Evolutionary conservation across 2,329 filamentous ascomycete genomes (phyloP), one percentile per base, ranked within the genome.

Genomic region (Xylariaceae sp.): DNA sequence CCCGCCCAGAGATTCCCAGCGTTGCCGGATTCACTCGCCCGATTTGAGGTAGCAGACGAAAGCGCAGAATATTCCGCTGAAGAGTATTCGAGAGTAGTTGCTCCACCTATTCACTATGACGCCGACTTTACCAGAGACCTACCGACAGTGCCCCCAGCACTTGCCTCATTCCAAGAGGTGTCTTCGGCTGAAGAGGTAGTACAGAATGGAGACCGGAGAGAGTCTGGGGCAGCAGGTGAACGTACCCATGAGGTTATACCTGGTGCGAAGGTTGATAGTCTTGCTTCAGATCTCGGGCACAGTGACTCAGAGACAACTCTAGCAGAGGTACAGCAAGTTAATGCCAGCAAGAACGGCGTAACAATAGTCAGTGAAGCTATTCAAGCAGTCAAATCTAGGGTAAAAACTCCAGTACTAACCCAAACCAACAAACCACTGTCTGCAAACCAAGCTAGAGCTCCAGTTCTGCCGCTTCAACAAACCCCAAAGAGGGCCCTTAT

Each of bases 11-110:
- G 35, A 8, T 16, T 36, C n/a, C 20, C 29, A n/a, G n/a, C 8
- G 11, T 27, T 46, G 16, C 29, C 30, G 16, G n/a, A 36, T 39
- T 27, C 35, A 21, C 23, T 49, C 20, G 45, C 45, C 4, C 45
- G 30, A 11, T 49, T 30, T 20, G 32, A 49, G 20, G 45, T 32
- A 32, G 13, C 26, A 21, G 41, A 44, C 16, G 41, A 44, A 27
- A 33, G 9, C 23, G n/a, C 18, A 33, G 41, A 44, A 8, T 21
- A 23, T 4, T n/a, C 5, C 2, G 27, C 24, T n/a, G n/a, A n/a
- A n/a, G n/a, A n/a, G n/a, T n/a, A n/a, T n/a, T n/a, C n/a, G n/a
- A n/a, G n/a, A n/a, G n/a, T n/a, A n/a, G n/a, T n/a, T n/a, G n/a
- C n/a, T n/a, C n/a, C n/a, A n/a, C n/a, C n/a, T n/a, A n/a, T n/a